Percentiles rank a stretch among this genome's conserved stretches.
phyloP scores from a whole-genome alignment of 208 protist species.

The Naegleria gruberi region DNA sequence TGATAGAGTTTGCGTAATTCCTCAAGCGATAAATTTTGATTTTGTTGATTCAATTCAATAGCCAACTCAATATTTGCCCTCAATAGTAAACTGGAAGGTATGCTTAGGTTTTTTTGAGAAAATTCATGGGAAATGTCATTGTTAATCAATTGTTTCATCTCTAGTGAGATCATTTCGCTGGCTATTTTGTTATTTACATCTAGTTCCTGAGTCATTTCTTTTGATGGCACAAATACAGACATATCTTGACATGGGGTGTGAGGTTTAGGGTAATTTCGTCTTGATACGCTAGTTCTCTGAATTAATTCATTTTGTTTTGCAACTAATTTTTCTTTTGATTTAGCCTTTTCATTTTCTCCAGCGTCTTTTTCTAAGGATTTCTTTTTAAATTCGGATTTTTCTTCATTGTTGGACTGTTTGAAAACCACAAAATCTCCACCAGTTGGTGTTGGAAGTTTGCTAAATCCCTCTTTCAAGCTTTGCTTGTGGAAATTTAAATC shows the following conservation, averaged over 20 bases:
- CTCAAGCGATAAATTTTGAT: background rate
- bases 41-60: background rate
- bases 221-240: background rate
- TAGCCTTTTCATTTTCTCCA: background rate
- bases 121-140: background rate
- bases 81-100: background rate
- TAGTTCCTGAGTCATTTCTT: background rate
- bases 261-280: background rate
- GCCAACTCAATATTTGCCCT: background rate
- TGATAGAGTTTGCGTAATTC: background rate
- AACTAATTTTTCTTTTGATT: background rate
- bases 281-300: background rate
- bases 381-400: background rate
- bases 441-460: background rate
- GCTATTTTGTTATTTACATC: background rate
- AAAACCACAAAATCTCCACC: background rate
- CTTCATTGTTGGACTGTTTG: background rate
- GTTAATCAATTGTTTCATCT: background rate
- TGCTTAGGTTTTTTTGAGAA: background rate
- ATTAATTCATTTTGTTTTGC: slow-evolving; percentile 5
- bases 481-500: background rate
- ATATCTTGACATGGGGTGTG: background rate
- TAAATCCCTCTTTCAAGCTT: background rate
- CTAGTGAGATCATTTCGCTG: background rate
- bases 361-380: background rate